A percentile compares a stretch with the other conserved stretches of the same genome.
Conservation (phyloP, 345 rosid species). For the Citrus inodora region DNA sequence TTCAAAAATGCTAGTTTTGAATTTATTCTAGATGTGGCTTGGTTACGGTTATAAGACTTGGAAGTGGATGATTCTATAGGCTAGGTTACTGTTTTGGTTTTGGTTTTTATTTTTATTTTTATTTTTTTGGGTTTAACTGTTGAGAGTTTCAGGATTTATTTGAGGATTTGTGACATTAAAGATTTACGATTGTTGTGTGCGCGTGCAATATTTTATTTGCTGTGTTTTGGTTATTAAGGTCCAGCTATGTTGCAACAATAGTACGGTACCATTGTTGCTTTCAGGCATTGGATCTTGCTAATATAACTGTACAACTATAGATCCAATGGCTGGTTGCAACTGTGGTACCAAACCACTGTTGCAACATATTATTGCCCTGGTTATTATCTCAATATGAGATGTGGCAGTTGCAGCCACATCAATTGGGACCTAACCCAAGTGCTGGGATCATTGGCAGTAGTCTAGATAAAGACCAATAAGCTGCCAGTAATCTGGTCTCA, state of each 20-base stretch:
- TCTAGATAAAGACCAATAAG: neutral
- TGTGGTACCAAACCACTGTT: no score
- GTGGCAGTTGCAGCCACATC: no score
- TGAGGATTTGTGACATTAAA: neutral
- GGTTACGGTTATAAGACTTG: neutral
- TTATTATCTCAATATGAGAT: no score
- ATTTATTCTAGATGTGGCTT: constrained; percentile 1
- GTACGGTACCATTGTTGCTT: no score
- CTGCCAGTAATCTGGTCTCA: neutral
- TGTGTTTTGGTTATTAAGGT: neutral
- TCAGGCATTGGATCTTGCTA: no score
- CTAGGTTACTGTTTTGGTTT: neutral
- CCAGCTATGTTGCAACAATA: no score
- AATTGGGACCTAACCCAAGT: no score
- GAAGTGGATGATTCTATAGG: neutral
- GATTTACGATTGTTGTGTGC: neutral
- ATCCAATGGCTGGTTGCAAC: no score
- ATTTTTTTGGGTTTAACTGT: neutral
- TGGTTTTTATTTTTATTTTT: neutral
- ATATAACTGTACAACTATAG: no score
- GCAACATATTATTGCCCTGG: no score
- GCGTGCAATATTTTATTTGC: neutral
- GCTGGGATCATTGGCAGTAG: neutral
- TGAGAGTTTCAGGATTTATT: constrained; percentile 7
- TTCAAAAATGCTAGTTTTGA: constrained; percentile 1